Base-by-base conservation (phyloP, 768 basidiomycete genomes). In the Coprinopsis marcescibilis region DNA sequence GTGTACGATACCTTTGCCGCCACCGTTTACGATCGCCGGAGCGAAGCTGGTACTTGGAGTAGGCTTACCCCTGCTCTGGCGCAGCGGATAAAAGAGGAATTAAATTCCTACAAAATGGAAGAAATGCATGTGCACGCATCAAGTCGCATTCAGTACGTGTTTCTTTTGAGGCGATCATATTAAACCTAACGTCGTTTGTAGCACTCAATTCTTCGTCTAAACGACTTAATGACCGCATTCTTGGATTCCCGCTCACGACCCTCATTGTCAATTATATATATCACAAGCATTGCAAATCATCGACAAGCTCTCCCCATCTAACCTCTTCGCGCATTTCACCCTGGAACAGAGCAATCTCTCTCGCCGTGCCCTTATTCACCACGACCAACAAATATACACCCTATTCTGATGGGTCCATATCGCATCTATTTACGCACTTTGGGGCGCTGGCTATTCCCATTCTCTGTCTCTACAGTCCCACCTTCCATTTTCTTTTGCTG, bases 61-160 rank as follows among this genome's bases (percentile, higher is more conserved):
- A 78, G 89, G 32, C 68, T 99, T 58, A 99, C 96, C 43, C 96
- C 95, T 35, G 83, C 86, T 48, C 71, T 98, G 58, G 95, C 95
- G 32, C 91, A 97, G 72, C 77, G 85, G 57, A 98, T 99, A 65
- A 99, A 99, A 76, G 92, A 95, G 69, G 91, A 95, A 68, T 73
- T 99, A 43, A 99, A 99, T 67, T 91, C 90, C 46, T 98, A 89
- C 69, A 98, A 98, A 76, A 90, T 97, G 88, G 93, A 95, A 67
- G 93, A 97, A 71, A 98, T 99, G 95, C 91, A 94, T 63, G 93
- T 99, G 52, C 95, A 98, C 66, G 88, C 89, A 56, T 73, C 86
- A 41, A 94, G 90, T 66, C 83, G 90, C 65, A 81, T 89, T 57
- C 85, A 96, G 89, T 92, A 63, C 55, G 89, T 80, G 32, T 40